Evolutionary conservation across 1,284 basidiomycete species (phyloP).

Genomic region (Irpex rosettiformis): DNA sequence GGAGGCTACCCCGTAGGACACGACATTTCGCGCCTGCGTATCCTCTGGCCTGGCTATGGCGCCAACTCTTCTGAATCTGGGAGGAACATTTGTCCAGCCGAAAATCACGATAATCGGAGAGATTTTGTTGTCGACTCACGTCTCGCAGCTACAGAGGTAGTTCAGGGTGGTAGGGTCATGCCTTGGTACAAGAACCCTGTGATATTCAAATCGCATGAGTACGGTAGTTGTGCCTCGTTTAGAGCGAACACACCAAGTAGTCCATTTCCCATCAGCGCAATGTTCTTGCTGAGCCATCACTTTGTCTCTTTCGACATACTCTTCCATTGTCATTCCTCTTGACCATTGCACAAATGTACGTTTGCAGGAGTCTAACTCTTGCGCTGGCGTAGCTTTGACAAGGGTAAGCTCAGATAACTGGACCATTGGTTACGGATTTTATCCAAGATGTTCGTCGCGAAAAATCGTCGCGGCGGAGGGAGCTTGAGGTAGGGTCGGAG

Average conservation of each 20-base stretch:
- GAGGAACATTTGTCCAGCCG: too few relatives aligned
- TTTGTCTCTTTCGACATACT: conserved; percentile 33
- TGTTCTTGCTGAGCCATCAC: conserved; percentile 34
- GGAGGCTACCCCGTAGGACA: conserved; percentile 37
- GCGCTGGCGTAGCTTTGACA: conserved; percentile 30
- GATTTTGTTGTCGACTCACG: too few relatives aligned
- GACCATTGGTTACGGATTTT: neutral
- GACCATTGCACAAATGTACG: conserved; percentile 35
- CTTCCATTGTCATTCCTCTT: conserved; percentile 29
- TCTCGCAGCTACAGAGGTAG: conserved; percentile 44
- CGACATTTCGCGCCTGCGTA: conserved; percentile 21
- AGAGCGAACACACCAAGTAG: conserved; percentile 32
- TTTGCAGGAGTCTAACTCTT: conserved; percentile 31
- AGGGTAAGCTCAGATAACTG: conserved; percentile 19
- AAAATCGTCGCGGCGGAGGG: neutral
- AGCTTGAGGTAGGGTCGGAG: too few relatives aligned
- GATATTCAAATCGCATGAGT: conserved; percentile 18
- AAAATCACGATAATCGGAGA: too few relatives aligned
- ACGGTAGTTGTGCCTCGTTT: neutral
- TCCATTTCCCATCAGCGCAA: conserved; percentile 31
- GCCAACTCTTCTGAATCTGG: conserved; percentile 26
- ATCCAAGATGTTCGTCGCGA: neutral
- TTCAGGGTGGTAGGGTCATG: conserved; percentile 35
- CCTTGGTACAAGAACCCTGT: conserved; percentile 43
- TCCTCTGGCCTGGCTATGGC: conserved; percentile 18